Evolutionary conservation across 2,329 filamentous ascomycete genomes (phyloP).

Genomic region (Catunica adiposa): DNA sequence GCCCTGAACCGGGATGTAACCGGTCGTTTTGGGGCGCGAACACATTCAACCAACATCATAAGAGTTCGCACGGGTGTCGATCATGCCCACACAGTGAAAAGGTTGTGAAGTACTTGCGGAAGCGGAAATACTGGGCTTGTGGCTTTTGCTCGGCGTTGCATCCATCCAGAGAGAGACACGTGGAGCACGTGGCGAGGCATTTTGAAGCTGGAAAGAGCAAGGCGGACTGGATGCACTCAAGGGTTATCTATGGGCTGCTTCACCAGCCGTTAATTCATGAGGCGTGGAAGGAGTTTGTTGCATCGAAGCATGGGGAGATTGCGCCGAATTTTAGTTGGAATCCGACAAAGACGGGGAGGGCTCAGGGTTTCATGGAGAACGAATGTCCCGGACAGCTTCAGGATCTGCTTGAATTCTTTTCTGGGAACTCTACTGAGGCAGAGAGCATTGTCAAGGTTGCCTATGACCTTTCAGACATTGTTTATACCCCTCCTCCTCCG

Average conservation of each 20-base stretch:
- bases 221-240: conserved; percentile 51
- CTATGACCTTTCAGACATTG: conserved; percentile 37
- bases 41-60: conserved; percentile 52
- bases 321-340: conserved; percentile 49
- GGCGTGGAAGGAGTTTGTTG: conserved; percentile 42
- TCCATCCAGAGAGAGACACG: conserved; percentile 47
- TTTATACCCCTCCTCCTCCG: conserved; percentile 20
- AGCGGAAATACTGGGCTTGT: conserved; percentile 52
- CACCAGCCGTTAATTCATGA: conserved; percentile 46
- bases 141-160: conserved; percentile 50
- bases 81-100: conserved; percentile 49
- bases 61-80: conserved; percentile 46
- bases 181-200: conserved; percentile 51
- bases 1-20: conserved; percentile 45
- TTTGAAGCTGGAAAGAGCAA: conserved; percentile 48
- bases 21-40: conserved; percentile 52
- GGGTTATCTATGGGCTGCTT: conserved; percentile 50
- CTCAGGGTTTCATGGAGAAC: conserved; percentile 42
- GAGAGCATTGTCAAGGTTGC: conserved; percentile 40
- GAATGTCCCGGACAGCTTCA: conserved; percentile 46
- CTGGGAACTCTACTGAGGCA: conserved; percentile 38
- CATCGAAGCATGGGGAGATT: conserved; percentile 35
- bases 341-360: conserved; percentile 36
- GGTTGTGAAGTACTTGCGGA: conserved; percentile 44
- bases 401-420: conserved; percentile 49